Base-by-base conservation (phyloP, 768 basidiomycete species). In the Suillus decipiens region DNA sequence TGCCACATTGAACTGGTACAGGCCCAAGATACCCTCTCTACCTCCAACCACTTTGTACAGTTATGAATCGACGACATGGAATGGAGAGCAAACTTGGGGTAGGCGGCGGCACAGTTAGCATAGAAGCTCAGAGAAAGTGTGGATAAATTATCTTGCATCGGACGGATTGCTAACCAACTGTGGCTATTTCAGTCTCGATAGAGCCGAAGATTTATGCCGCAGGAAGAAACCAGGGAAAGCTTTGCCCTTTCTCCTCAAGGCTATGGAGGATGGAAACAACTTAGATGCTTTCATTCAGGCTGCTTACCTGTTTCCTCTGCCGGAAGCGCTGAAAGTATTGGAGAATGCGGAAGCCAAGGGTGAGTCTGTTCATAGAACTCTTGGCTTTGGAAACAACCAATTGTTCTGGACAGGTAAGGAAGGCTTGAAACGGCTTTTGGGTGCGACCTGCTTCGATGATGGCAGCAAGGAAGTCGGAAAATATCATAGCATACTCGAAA, bases 261-360 rank as follows among this genome's bases (percentile, higher is more conserved):
- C 81, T 0, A 68, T 82, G 64, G 68, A 80, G 54, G 80, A 81
- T 65, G 66, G 65, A 0, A 72, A 79, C 61, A 81, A 81, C 62
- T 66, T 81, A 11, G 80, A 81, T 62, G 80, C 79, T 3, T 72
- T 67, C 31, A 71, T 81, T 9, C 74, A 78, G 60, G 55, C 75
- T 37, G 76, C 77, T 1, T 79, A 77, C 65, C 69, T 80, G 14
- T 65, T 69, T 43, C 73, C 74, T 22, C 70, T 69, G n/a, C 63
- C 71, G 3, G 61, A 68, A 12, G 69, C 73, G 3, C 45, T 78
- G 11, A 59, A 72, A 31, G 61, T 72, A 15, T 66, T 79, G 7
- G 70, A 76, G 59, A 60, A 64, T 19, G 74, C 73, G 3, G 73
- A 71, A 47, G 53, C 37, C 24, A 63, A 66, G 62, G 74, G 71